Evolutionary conservation across 805 yeast species (phyloP).

Genomic region (Starmerella asiatica): DNA sequence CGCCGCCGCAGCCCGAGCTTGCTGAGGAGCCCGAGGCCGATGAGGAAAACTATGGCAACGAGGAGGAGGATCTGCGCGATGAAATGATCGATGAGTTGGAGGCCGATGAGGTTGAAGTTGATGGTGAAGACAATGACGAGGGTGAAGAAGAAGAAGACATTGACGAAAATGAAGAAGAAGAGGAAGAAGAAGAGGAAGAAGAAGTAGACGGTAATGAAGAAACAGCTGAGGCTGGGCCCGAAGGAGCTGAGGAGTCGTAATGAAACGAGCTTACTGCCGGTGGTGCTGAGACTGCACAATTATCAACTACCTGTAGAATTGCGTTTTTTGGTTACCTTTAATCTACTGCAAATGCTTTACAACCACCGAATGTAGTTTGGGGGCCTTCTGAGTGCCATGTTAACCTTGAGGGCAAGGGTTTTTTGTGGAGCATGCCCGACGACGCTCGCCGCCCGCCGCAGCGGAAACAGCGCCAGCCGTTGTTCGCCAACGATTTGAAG

Average conservation of each 20-base stretch:
- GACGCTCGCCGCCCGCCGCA: constrained; percentile 13
- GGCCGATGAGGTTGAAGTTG: constrained; percentile 21
- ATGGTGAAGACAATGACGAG: constrained; percentile 13
- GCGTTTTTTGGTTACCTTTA: no score
- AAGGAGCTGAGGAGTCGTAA: not conserved
- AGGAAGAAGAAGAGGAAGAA: constrained; percentile 1
- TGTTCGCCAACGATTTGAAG: constrained; percentile 35
- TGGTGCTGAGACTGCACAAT: no score
- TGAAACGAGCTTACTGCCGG: no score
- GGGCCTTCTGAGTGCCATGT: no score
- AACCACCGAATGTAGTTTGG: no score
- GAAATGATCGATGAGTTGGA: constrained; percentile 20
- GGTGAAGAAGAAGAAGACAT: constrained; percentile 14
- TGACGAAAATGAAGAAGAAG: constrained; percentile 8
- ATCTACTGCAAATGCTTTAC: no score
- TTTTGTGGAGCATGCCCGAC: no score
- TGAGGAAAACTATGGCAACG: constrained; percentile 21
- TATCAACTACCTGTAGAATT: no score
- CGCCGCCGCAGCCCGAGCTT: constrained; percentile 23
- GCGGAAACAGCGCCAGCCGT: constrained; percentile 18
- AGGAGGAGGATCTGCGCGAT: constrained; percentile 20
- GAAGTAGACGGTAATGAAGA: constrained; percentile 1
- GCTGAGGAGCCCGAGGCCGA: constrained; percentile 20
- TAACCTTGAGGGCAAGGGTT: no score
- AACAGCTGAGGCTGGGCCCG: constrained; percentile 2